Percentiles rank a stretch among this genome's conserved stretches.
These are phyloP conservation scores for Penicillium freii DNA, from an alignment of 2,329 filamentous ascomycete genomes.

Conservation along the genomic window DNA sequence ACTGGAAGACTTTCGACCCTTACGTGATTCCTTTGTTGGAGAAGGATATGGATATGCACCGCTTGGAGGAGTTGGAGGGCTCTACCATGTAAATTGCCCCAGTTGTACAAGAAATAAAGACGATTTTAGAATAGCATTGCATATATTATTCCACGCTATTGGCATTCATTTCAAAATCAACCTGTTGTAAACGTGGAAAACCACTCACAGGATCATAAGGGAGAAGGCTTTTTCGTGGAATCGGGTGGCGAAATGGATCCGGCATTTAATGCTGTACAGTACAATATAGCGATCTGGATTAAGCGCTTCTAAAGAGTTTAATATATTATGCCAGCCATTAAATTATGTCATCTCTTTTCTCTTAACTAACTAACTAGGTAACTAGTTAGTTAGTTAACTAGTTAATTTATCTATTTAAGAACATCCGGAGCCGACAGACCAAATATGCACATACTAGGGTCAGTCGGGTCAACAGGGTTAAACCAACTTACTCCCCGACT, in stretches of 20 bases:
- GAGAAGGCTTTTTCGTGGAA: not conserved
- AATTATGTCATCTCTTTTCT: too few relatives aligned
- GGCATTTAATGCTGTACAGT: not conserved
- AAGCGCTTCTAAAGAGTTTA: not conserved
- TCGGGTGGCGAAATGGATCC: not conserved
- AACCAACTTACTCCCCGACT: constrained; percentile 1
- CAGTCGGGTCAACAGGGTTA: not conserved
- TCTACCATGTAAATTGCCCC: constrained; percentile 7
- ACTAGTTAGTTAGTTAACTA: too few relatives aligned
- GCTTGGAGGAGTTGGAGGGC: constrained; percentile 63
- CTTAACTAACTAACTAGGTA: too few relatives aligned
- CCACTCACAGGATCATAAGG: too few relatives aligned
- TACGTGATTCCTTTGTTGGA: constrained; percentile 69
- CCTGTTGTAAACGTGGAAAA: not conserved
- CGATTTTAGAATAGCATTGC: not conserved
- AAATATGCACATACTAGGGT: not conserved
- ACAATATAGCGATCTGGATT: not conserved
- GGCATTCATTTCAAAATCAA: not conserved
- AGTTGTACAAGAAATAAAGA: not conserved
- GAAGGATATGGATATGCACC: constrained; percentile 66
- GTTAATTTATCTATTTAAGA: not conserved
- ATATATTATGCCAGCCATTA: not conserved
- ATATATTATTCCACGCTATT: not conserved
- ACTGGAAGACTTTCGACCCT: constrained; percentile 74
- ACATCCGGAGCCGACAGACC: not conserved